Evolutionary conservation across 2,329 filamentous ascomycete species (phyloP).

Genomic region (Aspergillus caelatus): DNA sequence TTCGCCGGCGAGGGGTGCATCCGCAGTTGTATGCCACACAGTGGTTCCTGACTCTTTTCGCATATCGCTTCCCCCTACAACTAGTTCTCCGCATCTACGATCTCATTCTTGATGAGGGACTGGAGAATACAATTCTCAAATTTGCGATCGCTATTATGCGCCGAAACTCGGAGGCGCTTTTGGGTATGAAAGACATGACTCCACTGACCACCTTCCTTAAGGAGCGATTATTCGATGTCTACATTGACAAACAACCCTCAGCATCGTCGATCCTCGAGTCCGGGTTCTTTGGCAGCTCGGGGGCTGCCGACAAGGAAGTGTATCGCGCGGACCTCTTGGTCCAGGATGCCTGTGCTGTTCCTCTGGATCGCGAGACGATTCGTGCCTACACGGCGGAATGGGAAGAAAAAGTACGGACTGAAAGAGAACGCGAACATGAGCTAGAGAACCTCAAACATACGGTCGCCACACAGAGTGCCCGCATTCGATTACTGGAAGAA

Average conservation of each 20-base stretch:
- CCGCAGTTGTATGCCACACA: constrained; percentile 96
- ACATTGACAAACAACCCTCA: constrained; percentile 91
- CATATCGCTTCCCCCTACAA: constrained; percentile 94
- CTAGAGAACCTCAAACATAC: constrained; percentile 70
- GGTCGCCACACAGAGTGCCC: constrained; percentile 69
- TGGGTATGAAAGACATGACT: constrained; percentile 88
- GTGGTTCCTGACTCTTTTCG: constrained; percentile 98
- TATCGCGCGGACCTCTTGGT: constrained; percentile 94
- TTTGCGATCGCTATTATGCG: constrained; percentile 97
- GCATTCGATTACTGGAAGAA: constrained; percentile 84
- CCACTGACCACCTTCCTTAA: constrained; percentile 87
- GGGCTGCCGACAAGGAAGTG: constrained; percentile 87
- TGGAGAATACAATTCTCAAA: constrained; percentile 84
- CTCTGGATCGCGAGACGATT: constrained; percentile 80
- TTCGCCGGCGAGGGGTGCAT: constrained; percentile 82
- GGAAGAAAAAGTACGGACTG: constrained; percentile 83
- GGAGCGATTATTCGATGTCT: constrained; percentile 92
- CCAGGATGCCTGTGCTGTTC: constrained; percentile 85
- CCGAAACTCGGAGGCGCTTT: constrained; percentile 78
- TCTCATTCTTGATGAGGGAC: constrained; percentile 86
- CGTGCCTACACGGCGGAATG: constrained; percentile 82
- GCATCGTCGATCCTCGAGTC: constrained; percentile 93
- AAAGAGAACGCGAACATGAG: constrained; percentile 82
- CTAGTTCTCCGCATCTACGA: constrained; percentile 96
- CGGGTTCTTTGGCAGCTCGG: constrained; percentile 94